These are phyloP conservation scores for Peribolospora baueri DNA, from an alignment of 768 basidiomycete species.

Conservation along the genomic window DNA sequence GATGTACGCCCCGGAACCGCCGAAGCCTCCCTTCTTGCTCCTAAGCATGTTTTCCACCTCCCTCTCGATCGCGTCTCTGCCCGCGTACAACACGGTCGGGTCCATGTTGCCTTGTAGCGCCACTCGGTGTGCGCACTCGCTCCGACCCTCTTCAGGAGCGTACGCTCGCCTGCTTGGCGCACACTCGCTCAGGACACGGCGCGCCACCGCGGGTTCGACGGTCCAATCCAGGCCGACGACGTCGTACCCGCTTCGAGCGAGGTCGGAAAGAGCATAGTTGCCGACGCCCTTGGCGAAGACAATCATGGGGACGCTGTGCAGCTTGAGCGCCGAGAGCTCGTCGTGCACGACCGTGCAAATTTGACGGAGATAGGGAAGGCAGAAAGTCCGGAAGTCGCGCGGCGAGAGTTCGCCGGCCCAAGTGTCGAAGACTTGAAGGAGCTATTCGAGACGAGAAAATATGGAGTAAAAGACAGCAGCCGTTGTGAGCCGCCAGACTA, in stretches of 20 bases:
- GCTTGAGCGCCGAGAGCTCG: constrained; percentile 29
- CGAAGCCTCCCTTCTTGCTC: constrained; percentile 22
- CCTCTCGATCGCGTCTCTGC: constrained; percentile 56
- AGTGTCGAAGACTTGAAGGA: constrained; percentile 92
- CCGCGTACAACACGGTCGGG: constrained; percentile 64
- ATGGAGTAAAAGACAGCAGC: background rate
- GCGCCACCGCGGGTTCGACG: constrained; percentile 49
- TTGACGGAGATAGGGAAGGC: constrained; percentile 48
- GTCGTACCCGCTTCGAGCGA: constrained; percentile 54
- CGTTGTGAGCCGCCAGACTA: background rate
- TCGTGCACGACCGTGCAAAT: constrained; percentile 46
- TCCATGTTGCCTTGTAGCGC: constrained; percentile 85
- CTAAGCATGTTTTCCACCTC: constrained; percentile 55
- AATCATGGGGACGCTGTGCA: constrained; percentile 41
- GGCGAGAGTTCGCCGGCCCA: constrained; percentile 83
- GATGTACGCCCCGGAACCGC: constrained; percentile 47
- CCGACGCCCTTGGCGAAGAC: constrained; percentile 81
- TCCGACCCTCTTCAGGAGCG: constrained; percentile 16
- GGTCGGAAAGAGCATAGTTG: constrained; percentile 37
- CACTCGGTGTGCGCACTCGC: constrained; percentile 17
- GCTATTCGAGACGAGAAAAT: constrained; percentile 24
- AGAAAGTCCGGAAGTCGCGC: constrained; percentile 59
- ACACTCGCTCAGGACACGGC: constrained; percentile 28
- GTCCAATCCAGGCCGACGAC: constrained; percentile 82
- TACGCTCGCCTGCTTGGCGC: constrained; percentile 10